Conservation (phyloP, 1,284 basidiomycete species). For the Baeospora myosura region DNA sequence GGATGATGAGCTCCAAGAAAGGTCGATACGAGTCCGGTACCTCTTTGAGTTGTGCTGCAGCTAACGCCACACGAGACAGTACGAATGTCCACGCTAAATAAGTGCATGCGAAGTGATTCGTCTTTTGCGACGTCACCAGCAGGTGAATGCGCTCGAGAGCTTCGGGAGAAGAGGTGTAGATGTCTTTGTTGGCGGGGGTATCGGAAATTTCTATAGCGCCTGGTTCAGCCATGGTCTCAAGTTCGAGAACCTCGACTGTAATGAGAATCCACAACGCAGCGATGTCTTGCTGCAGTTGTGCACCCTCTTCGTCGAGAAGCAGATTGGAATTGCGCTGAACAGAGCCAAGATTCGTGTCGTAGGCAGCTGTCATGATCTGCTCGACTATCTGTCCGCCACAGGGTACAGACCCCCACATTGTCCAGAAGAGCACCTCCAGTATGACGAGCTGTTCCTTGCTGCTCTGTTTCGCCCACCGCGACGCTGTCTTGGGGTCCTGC, state of each 20-base stretch:
- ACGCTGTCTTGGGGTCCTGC: constrained; percentile 52
- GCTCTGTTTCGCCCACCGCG: constrained; percentile 75
- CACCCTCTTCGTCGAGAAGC: constrained; percentile 70
- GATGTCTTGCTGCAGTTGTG: constrained; percentile 58
- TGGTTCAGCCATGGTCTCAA: constrained; percentile 65
- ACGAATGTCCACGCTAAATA: constrained; percentile 78
- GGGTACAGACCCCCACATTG: constrained; percentile 72
- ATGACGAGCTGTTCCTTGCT: constrained; percentile 72
- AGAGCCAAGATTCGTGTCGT: constrained; percentile 60
- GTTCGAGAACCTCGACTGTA: constrained; percentile 72
- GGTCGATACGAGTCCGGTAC: constrained; percentile 45
- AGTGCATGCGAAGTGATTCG: constrained; percentile 58
- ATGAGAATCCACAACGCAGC: constrained; percentile 72
- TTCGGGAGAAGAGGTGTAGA: constrained; percentile 52
- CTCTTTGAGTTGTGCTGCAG: constrained; percentile 37
- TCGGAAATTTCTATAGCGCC: constrained; percentile 45
- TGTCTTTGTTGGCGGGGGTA: constrained; percentile 35
- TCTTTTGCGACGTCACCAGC: constrained; percentile 47
- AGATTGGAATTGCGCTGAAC: constrained; percentile 59
- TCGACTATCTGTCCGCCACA: constrained; percentile 58
- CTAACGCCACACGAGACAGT: constrained; percentile 49
- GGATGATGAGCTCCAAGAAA: constrained; percentile 50
- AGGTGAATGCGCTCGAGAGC: constrained; percentile 57
- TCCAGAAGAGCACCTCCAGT: constrained; percentile 80
- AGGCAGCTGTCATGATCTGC: constrained; percentile 57